Evolutionary conservation across 2,329 filamentous ascomycete genomes (phyloP).

Genomic region (Aspergillus tubingensis): DNA sequence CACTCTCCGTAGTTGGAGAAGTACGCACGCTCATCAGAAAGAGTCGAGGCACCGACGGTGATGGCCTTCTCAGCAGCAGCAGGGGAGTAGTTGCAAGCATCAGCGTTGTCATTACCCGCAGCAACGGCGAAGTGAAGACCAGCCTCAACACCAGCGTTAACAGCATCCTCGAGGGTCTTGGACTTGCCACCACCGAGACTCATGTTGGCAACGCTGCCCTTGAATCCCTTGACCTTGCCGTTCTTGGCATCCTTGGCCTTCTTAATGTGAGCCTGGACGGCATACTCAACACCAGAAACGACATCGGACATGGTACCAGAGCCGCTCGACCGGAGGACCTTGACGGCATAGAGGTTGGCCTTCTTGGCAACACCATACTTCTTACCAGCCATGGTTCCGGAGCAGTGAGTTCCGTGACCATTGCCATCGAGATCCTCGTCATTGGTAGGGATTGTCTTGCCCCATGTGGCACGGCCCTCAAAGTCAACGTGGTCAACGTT

Average conservation of each 20-base stretch:
- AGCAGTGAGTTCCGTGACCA: conserved; percentile 98
- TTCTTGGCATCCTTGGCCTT: conserved; percentile 77
- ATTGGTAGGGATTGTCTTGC: conserved; percentile 85
- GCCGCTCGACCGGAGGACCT: conserved; percentile 96
- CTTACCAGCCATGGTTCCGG: conserved; percentile 94
- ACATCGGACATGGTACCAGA: conserved; percentile 99
- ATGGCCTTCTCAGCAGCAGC: conserved; percentile 88
- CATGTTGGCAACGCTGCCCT: conserved; percentile 99
- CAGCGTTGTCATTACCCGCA: conserved; percentile 97
- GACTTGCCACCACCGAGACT: conserved; percentile 98
- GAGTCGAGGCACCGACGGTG: conserved; percentile 91
- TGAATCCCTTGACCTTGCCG: conserved; percentile 93
- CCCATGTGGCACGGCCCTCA: conserved; percentile 92
- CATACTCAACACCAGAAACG: conserved; percentile 96
- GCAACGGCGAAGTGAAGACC: conserved; percentile 98
- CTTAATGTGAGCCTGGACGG: conserved; percentile 75
- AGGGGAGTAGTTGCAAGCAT: conserved; percentile 99
- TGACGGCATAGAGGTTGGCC: conserved; percentile 93
- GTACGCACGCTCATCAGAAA: conserved; percentile 95
- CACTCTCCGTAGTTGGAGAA: conserved; percentile 99
- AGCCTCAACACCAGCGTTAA: conserved; percentile 87
- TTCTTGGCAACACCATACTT: conserved; percentile 99
- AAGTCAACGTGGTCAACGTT: conserved; percentile 95
- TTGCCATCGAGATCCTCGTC: conserved; percentile 93
- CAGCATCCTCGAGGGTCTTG: conserved; percentile 81